Evolutionary conservation across 768 basidiomycete genomes (phyloP).

Genomic region (Goffeauzyma gilvescens): DNA sequence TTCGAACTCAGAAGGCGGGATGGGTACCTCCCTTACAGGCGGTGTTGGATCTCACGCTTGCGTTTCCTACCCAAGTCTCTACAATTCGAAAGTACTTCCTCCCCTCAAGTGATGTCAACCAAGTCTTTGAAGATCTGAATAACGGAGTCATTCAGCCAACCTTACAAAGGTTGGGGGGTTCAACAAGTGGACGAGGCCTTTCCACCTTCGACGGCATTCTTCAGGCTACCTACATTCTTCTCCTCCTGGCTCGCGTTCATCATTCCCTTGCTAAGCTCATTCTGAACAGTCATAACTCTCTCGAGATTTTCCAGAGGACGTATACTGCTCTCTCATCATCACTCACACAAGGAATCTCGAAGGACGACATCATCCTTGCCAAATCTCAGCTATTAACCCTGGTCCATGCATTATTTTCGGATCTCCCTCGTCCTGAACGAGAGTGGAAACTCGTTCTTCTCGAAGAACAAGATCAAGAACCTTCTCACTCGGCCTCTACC

Average conservation of each 20-base stretch:
- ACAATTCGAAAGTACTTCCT: too few relatives aligned
- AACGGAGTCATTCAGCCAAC: slow-evolving; percentile 2
- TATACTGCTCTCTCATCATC: slow-evolving; percentile 11
- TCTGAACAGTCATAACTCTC: not conserved
- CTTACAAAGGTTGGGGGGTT: not conserved
- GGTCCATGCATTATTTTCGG: slow-evolving; percentile 4
- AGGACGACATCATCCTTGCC: slow-evolving; percentile 9
- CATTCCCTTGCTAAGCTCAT: not conserved
- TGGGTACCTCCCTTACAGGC: too few relatives aligned
- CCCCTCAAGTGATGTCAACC: too few relatives aligned
- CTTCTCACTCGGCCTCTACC: not conserved
- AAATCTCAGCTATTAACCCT: slow-evolving; percentile 10
- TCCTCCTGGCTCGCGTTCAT: slow-evolving; percentile 7
- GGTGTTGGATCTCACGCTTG: slow-evolving; percentile 6
- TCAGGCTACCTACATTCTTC: slow-evolving; percentile 5
- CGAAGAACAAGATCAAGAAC: not conserved
- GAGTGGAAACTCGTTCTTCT: slow-evolving; percentile 9
- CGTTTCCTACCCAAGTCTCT: slow-evolving; percentile 4
- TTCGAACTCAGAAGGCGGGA: too few relatives aligned
- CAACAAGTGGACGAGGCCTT: slow-evolving; percentile 1
- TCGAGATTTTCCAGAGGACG: not conserved
- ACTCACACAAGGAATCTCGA: too few relatives aligned
- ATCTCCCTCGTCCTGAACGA: slow-evolving; percentile 3
- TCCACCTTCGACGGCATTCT: too few relatives aligned
- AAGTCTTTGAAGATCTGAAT: not conserved